phyloP scores from a whole-genome alignment of 306 rosid genomes.

The Prosopis cineraria region DNA sequence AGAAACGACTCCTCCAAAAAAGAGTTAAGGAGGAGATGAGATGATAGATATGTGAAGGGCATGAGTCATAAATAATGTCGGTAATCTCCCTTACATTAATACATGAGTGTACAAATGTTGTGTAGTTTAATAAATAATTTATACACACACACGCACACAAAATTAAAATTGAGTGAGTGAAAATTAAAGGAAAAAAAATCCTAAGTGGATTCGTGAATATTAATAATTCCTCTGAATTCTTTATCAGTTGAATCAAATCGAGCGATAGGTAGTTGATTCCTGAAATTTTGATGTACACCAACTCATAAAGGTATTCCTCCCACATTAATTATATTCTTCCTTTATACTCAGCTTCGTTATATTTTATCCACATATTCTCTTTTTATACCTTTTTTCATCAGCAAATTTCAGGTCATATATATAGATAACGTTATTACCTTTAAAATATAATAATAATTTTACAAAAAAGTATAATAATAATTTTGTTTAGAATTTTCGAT shows the following conservation, averaged over 20 bases:
- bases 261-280: too few relatives aligned
- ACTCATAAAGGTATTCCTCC: neutral
- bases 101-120: neutral
- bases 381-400: neutral
- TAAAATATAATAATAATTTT: too few relatives aligned
- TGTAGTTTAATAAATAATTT: neutral
- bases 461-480: too few relatives aligned
- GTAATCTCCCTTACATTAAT: neutral
- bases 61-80: neutral
- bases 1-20: neutral
- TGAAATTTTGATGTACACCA: constrained; percentile 14
- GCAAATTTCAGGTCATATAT: neutral
- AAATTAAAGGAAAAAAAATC: neutral
- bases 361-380: neutral
- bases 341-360: neutral
- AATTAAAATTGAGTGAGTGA: neutral
- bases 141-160: neutral
- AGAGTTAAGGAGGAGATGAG: neutral
- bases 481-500: neutral
- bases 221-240: constrained; percentile 31
- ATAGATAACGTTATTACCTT: neutral
- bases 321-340: neutral
- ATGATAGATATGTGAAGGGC: neutral
- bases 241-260: too few relatives aligned
- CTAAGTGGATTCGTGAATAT: constrained; percentile 32